Base-by-base conservation (phyloP, 2,329 filamentous ascomycete genomes). In the Aspergillus niger region DNA sequence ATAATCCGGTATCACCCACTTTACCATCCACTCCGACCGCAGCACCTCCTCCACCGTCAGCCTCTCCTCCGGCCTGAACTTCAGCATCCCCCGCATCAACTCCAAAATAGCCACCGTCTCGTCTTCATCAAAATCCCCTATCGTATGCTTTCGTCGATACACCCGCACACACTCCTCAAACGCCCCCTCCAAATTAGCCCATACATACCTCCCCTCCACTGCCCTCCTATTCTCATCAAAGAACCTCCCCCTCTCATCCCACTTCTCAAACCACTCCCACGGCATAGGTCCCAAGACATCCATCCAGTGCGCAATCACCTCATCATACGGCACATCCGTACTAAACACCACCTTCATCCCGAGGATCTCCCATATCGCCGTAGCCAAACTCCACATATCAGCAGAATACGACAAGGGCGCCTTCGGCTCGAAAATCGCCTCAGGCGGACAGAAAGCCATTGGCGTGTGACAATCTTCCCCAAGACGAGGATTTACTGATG, bases 351-450 rank as follows among this genome's bases (percentile, higher is more conserved):
- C 36, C 10, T 56, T 52, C 55, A 57, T 41, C 22, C 60, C 47
- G 2, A 62, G 13, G 5, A 79, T 65, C 36, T 68, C 70, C 67
- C 70, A 79, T 8, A 79, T 74, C 0, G 68, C 61, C 54, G 72
- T 77, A 0, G 69, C 72, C 3, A 79, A 67, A 28, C 69, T 75
- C 76, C 75, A 79, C 5, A 76, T 74, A 52, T 80, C 76, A 1
- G 74, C 73, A 11, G 69, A 13, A 39, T 72, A 75, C 3, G 71
- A 66, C 5, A 77, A 69, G 2, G 73, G 69, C 1, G 15, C 67
- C 6, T 56, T 59, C 3, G 57, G 32, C 15, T 59, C 62, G n/a
- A 63, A 63, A 11, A 30, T 22, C 2, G 53, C 50, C 50, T 65
- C 59, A 60, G 65, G 58, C 58, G 69, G 22, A 11, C 48, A 13